These are phyloP conservation scores for Ceratobasidium sp. DNA, from an alignment of 1,284 basidiomycete species.

Conservation along the genomic window DNA sequence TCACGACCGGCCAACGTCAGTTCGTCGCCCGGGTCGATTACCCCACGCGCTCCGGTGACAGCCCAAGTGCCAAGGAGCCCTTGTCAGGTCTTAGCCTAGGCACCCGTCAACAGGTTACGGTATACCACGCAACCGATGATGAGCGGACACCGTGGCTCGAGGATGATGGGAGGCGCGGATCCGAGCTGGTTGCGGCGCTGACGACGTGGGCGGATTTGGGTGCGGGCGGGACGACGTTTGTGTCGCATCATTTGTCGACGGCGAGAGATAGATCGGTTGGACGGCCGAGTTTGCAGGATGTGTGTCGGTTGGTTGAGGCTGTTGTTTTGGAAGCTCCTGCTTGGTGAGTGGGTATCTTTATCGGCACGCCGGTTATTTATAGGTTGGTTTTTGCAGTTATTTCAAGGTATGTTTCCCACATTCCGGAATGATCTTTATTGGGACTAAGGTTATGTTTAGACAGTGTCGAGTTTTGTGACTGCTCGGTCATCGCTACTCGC, in stretches of 20 bases:
- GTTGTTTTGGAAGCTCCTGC: constrained; percentile 34
- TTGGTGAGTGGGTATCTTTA: background rate
- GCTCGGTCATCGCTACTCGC: constrained; percentile 19
- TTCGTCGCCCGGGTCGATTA: constrained; percentile 33
- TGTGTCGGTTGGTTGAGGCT: constrained; percentile 25
- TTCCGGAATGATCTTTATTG: background rate
- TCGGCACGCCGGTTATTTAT: constrained; percentile 17
- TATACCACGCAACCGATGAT: constrained; percentile 14
- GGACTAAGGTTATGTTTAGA: constrained; percentile 8
- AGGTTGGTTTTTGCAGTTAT: constrained; percentile 11
- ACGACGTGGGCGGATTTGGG: constrained; percentile 41
- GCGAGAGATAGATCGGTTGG: constrained; percentile 28
- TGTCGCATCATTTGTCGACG: constrained; percentile 33
- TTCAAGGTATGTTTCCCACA: constrained; percentile 23
- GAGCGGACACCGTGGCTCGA: constrained; percentile 24
- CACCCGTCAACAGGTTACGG: constrained; percentile 13
- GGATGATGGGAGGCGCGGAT: constrained; percentile 24
- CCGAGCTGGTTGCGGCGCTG: constrained; percentile 34
- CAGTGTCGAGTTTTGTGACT: constrained; percentile 27
- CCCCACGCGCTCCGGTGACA: constrained; percentile 10
- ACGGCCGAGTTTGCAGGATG: constrained; percentile 30
- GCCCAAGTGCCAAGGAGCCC: constrained; percentile 3
- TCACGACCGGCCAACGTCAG: constrained; percentile 24
- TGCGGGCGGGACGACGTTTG: constrained; percentile 24
- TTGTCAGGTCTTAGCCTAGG: constrained; percentile 10